phyloP scores from a whole-genome alignment of 2,329 filamentous ascomycete species.

The Penicillium brasilianum region DNA sequence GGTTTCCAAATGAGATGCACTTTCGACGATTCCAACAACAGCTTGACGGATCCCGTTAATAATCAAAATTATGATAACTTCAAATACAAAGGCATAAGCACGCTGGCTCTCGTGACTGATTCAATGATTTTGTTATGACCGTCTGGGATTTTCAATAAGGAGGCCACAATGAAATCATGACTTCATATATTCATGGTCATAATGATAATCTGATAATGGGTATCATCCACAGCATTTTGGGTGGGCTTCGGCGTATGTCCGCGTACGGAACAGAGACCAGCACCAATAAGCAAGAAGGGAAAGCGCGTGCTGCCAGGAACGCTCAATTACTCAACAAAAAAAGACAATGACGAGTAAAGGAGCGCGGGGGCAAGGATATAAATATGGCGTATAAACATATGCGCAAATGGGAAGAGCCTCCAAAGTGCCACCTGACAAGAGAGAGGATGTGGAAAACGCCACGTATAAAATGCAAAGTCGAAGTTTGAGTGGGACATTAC shows the following conservation, averaged over 20 bases:
- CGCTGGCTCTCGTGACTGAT: too few species aligned
- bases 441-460: constrained; percentile 2
- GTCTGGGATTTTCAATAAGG: too few species aligned
- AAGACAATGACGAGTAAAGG: not conserved
- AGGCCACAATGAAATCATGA: not conserved
- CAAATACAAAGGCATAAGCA: too few species aligned
- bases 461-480: constrained; percentile 1
- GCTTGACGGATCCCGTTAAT: too few species aligned
- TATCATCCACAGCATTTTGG: not conserved
- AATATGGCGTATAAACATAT: not conserved
- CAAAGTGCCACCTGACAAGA: not conserved
- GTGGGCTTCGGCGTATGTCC: not conserved
- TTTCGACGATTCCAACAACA: too few species aligned
- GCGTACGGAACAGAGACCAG: not conserved
- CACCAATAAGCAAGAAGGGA: not conserved
- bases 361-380: not conserved
- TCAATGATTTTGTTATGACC: too few species aligned
- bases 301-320: not conserved
- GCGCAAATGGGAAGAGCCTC: not conserved
- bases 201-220: not conserved
- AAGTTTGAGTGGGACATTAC: constrained; percentile 17
- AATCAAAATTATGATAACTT: too few species aligned
- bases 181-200: not conserved
- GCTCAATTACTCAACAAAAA: not conserved
- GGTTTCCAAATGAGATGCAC: too few species aligned